Base-by-base conservation (phyloP, 2,329 filamentous ascomycete genomes). In the Pseudogymnoascus sp. region DNA sequence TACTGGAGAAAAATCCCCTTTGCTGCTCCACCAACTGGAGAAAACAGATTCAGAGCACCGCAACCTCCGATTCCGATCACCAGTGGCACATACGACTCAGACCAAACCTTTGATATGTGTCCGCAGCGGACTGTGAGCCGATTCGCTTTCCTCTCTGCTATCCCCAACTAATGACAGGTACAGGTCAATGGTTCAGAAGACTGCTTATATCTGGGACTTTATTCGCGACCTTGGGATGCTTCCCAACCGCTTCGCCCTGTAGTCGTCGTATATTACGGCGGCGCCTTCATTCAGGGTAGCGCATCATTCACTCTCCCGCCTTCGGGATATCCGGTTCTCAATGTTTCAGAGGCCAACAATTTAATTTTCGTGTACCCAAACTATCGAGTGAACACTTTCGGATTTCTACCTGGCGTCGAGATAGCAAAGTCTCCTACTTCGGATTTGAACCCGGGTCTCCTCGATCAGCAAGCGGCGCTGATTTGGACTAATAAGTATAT, bases 351-450 rank as follows among this genome's bases (percentile, higher is more conserved):
- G 1, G 64, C 71, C 3, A 82, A 82, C 64, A 64, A 73, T 22
- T 74, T 89, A 61, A 75, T 89, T 22, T 82, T 79, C 61, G 80
- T 88, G 43, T 82, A 79, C 71, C 81, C 87, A 69, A 84, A 83
- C 73, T 85, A 89, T 72, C 81, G 88, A 4, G 81, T 90, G 31
- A 85, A 85, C 6, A 82, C 84, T 1, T 78, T 91, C 70, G 90
- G 90, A 0, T 91, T 93, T 74, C 73, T 90, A 28, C 81, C 84
- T 8, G 86, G 84, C 0, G 72, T 73, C 8, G 68, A 83, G 62
- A 79, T 84, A 12, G 77, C 78, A 7, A 78, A 78, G 19, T 80
- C 79, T 38, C 83, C 82, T 0, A 70, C 82, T 31, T 76, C 86
- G 38, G 81, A 78, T 16, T 63, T 82, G 7, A 91, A 90, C 66